A percentile compares a stretch with the other conserved stretches of the same genome.
These are phyloP conservation scores for Chrysanthemum makinoi DNA, from an alignment of 129 eudicot species.

Conservation along the genomic window DNA sequence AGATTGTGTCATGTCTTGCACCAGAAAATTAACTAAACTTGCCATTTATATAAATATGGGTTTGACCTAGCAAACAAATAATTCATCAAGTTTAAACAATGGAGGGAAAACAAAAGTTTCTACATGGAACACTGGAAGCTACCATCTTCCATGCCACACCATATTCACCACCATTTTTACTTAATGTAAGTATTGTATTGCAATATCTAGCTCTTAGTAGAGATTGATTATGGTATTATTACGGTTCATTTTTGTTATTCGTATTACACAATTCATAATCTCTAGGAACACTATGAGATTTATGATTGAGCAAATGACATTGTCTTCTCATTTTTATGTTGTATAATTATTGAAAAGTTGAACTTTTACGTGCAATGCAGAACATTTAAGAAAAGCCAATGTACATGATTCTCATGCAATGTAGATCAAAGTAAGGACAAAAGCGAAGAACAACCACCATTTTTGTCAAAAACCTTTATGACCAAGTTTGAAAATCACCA, in stretches of 20 bases:
- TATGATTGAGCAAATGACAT: too few relatives aligned
- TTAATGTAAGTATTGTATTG: slow-evolving; percentile 45
- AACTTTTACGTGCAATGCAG: background rate
- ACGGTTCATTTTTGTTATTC: background rate
- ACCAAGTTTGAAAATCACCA: background rate
- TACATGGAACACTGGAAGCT: slow-evolving; percentile 94
- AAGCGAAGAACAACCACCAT: background rate
- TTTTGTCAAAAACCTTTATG: background rate
- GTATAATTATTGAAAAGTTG: too few relatives aligned
- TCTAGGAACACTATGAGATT: too few relatives aligned
- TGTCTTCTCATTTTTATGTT: too few relatives aligned
- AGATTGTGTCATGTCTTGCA: slow-evolving; percentile 36
- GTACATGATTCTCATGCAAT: background rate
- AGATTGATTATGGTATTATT: background rate
- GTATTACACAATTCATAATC: background rate
- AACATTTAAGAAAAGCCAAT: background rate
- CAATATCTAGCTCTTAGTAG: background rate
- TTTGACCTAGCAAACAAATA: background rate
- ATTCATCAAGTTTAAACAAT: slow-evolving; percentile 15
- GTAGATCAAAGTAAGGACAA: background rate
- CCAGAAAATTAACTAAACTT: slow-evolving; percentile 18
- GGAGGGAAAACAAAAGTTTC: slow-evolving; percentile 50
- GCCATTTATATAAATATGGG: slow-evolving; percentile 15
- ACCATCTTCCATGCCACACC: slow-evolving; percentile 83
- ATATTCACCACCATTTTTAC: slow-evolving; percentile 49